Conservation (phyloP, 2,329 filamentous ascomycete species). For the Arachnopeziza araneosa region DNA sequence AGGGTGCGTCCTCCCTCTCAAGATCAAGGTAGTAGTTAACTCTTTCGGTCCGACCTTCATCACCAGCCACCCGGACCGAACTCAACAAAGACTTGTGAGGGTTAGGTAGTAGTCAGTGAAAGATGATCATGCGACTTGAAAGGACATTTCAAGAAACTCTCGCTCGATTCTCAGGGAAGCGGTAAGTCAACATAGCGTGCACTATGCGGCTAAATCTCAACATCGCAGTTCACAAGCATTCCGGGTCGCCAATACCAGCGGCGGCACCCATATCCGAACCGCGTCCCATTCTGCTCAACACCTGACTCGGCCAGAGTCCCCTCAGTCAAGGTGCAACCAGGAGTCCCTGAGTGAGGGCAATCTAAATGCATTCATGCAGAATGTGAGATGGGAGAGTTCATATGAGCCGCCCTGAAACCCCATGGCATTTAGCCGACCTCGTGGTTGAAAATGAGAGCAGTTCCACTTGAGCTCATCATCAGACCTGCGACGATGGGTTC, state of each 20-base stretch:
- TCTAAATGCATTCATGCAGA: neutral
- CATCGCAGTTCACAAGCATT: neutral
- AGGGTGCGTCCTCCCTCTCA: too few relatives aligned
- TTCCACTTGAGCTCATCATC: neutral
- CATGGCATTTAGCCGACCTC: neutral
- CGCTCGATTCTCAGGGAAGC: too few relatives aligned
- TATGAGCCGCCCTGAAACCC: neutral
- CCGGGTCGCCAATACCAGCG: neutral
- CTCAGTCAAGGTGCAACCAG: neutral
- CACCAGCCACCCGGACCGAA: too few relatives aligned
- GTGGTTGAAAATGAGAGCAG: neutral
- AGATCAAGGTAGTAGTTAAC: too few relatives aligned
- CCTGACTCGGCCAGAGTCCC: neutral
- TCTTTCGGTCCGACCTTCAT: too few relatives aligned
- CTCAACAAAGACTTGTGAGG: too few relatives aligned
- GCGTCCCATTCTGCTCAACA: neutral
- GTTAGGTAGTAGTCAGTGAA: too few relatives aligned
- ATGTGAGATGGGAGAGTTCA: neutral
- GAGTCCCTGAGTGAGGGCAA: neutral
- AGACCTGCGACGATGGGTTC: neutral
- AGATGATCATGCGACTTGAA: too few relatives aligned
- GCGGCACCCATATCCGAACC: neutral
- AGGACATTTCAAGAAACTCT: too few relatives aligned
- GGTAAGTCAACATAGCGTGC: too few relatives aligned
- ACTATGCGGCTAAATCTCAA: neutral